Conservation (phyloP, 2,329 filamentous ascomycete species). For the Beauveria medogensis region DNA sequence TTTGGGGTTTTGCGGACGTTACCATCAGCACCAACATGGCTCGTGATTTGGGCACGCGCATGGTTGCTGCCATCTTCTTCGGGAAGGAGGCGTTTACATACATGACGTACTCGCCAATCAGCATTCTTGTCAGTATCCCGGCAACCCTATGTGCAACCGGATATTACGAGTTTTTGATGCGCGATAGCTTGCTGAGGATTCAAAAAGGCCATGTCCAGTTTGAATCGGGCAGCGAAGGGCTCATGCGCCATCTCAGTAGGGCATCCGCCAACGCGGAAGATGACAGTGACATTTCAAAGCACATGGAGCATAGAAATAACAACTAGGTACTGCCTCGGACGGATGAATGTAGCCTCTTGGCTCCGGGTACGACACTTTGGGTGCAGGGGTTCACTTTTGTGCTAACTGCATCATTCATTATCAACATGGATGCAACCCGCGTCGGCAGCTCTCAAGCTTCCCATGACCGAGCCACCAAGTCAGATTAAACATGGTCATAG, state of each 20-base stretch:
- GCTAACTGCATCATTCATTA: too few species aligned
- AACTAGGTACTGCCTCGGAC: neutral
- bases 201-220: slow-evolving; percentile 35
- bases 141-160: slow-evolving; percentile 46
- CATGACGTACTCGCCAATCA: slow-evolving; percentile 40
- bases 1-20: slow-evolving; percentile 49
- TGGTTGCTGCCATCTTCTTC: slow-evolving; percentile 50
- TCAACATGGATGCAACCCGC: too few species aligned
- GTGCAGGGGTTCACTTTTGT: too few species aligned
- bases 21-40: slow-evolving; percentile 50
- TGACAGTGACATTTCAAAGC: neutral
- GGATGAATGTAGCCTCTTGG: too few species aligned
- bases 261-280: neutral
- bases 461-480: too few species aligned
- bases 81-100: slow-evolving; percentile 20
- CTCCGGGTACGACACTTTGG: too few species aligned
- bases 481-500: too few species aligned
- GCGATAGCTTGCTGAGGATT: slow-evolving; percentile 45
- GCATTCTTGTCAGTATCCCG: slow-evolving; percentile 47
- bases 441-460: too few species aligned
- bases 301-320: neutral
- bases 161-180: slow-evolving; percentile 46
- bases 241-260: slow-evolving; percentile 15
- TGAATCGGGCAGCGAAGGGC: slow-evolving; percentile 15
- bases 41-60: slow-evolving; percentile 49